phyloP scores from a whole-genome alignment of 805 yeast species.

The Teunomyces kruisii region DNA sequence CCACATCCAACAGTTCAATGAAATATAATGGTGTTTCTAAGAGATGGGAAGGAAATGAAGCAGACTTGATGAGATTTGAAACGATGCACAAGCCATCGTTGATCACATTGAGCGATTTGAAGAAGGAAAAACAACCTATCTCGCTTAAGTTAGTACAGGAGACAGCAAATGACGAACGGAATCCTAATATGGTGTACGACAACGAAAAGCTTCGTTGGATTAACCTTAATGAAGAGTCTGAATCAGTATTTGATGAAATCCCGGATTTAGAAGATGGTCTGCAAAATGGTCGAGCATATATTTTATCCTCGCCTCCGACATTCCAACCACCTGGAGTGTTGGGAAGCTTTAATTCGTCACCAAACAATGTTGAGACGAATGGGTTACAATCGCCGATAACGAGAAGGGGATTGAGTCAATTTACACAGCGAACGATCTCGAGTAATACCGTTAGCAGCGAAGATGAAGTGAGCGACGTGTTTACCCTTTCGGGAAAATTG shows the following conservation, averaged over 20 bases:
- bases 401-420: conserved; percentile 33
- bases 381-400: conserved; percentile 10
- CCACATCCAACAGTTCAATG: conserved; percentile 38
- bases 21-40: conserved; percentile 50
- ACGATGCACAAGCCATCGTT: conserved; percentile 35
- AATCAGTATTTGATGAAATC: conserved; percentile 47
- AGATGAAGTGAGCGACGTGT: conserved; percentile 14
- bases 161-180: conserved; percentile 17
- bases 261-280: conserved; percentile 40
- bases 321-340: conserved; percentile 5
- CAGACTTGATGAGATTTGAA: conserved; percentile 54
- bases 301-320: conserved; percentile 6
- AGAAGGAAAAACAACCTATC: conserved; percentile 4
- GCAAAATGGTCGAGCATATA: background rate
- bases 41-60: conserved; percentile 68
- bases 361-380: background rate
- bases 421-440: conserved; percentile 38
- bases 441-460: conserved; percentile 16
- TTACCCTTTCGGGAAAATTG: conserved; percentile 24
- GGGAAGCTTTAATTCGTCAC: background rate
- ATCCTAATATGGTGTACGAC: conserved; percentile 57
- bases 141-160: background rate
- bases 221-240: conserved; percentile 40
- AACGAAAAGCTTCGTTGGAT: conserved; percentile 59
- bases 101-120: conserved; percentile 31